A percentile compares a stretch with the other conserved stretches of the same genome.
phyloP scores from a whole-genome alignment of 2,329 filamentous ascomycete genomes.

The Scedosporium dehoogii region DNA sequence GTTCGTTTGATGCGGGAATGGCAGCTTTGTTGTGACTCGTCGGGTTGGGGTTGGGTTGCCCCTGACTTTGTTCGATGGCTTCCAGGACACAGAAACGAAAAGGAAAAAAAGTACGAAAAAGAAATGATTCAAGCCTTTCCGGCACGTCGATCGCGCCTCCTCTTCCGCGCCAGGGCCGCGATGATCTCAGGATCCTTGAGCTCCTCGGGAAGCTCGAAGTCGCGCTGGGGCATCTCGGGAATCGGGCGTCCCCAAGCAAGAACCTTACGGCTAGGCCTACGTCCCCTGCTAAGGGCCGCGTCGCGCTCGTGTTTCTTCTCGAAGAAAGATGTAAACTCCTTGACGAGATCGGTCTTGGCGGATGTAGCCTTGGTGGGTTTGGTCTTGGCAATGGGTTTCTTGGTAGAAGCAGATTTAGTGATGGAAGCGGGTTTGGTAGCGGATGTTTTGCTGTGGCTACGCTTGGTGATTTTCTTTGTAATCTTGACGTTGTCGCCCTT shows the following conservation, averaged over 20 bases:
- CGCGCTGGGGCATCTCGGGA: conserved; percentile 58
- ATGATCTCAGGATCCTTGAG: conserved; percentile 46
- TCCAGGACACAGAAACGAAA: not conserved
- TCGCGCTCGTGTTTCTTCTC: conserved; percentile 69
- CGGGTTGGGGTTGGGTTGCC: no score
- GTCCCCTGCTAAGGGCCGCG: conserved; percentile 61
- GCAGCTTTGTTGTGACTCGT: no score
- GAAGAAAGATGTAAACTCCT: conserved; percentile 82
- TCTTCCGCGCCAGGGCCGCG: conserved; percentile 50
- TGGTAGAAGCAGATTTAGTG: conserved; percentile 10
- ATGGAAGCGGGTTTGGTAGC: conserved; percentile 11
- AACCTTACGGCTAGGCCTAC: conserved; percentile 59
- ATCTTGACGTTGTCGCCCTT: not conserved
- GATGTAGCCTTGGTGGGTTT: conserved; percentile 11
- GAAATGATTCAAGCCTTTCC: not conserved
- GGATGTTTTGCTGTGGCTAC: conserved; percentile 11
- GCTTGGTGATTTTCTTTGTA: conserved; percentile 6
- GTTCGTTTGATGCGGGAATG: no score
- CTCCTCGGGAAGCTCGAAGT: conserved; percentile 68
- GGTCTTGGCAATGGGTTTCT: conserved; percentile 2
- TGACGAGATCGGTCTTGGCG: conserved; percentile 26
- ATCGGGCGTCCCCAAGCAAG: conserved; percentile 75
- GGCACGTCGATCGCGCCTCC: conserved; percentile 46
- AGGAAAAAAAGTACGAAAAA: not conserved
- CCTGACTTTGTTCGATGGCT: no score